Conservation (phyloP, 2,329 filamentous ascomycete genomes). For the Sarocladium oryzae region DNA sequence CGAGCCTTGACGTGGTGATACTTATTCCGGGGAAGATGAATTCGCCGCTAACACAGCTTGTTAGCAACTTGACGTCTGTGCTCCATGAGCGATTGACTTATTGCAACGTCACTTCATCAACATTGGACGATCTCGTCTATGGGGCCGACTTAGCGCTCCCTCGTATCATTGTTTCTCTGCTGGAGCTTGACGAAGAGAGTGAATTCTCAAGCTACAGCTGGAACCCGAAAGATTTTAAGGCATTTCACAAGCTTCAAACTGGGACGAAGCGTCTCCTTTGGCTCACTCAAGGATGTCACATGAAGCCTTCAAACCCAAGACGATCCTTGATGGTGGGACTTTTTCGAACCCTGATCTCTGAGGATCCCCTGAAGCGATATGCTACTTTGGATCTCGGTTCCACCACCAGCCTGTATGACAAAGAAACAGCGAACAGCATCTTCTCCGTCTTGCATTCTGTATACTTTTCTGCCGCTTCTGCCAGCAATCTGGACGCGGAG, state of each 20-base stretch:
- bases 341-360: slow-evolving; percentile 41
- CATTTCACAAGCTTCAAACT: slow-evolving; percentile 33
- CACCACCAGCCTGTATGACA: slow-evolving; percentile 15
- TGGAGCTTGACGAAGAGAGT: slow-evolving; percentile 29
- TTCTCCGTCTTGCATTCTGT: slow-evolving; percentile 17
- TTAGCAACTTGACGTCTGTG: background rate
- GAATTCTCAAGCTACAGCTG: slow-evolving; percentile 31
- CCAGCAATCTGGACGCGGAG: slow-evolving; percentile 22
- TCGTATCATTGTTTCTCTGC: slow-evolving; percentile 36
- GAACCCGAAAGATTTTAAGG: slow-evolving; percentile 29
- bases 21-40: background rate
- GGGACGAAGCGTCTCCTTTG: slow-evolving; percentile 37
- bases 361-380: slow-evolving; percentile 37
- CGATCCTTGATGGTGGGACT: slow-evolving; percentile 38
- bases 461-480: background rate
- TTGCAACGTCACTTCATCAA: background rate
- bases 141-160: background rate
- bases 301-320: slow-evolving; percentile 26
- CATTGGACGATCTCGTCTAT: background rate
- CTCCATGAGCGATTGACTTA: background rate
- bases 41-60: background rate
- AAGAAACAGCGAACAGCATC: slow-evolving; percentile 16
- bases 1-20: background rate
- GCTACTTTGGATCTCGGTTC: slow-evolving; percentile 35
- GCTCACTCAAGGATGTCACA: slow-evolving; percentile 38